Percentiles rank a stretch among this genome's conserved stretches.
Conservation (phyloP, 306 rosid species). For the Elaeagnus macrophylla region DNA sequence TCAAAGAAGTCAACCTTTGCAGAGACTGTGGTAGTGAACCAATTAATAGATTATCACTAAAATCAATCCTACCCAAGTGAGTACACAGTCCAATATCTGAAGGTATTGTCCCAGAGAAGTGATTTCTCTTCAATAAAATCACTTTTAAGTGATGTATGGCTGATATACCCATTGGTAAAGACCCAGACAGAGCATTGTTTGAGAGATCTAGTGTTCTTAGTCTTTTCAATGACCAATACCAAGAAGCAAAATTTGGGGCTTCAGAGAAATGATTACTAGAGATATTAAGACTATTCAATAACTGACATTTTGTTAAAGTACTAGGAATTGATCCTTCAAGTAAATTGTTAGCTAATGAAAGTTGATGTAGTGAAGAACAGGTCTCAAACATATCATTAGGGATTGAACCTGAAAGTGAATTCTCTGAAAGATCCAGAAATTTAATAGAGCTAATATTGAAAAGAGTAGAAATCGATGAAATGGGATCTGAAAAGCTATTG, state of each 20-base stretch:
- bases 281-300: constrained; percentile 51
- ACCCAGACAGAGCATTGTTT: constrained; percentile 52
- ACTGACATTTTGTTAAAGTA: constrained; percentile 42
- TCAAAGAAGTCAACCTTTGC: constrained; percentile 36
- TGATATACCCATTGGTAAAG: constrained; percentile 53
- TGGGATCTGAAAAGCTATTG: constrained; percentile 45
- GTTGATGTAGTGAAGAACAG: constrained; percentile 41
- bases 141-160: constrained; percentile 57
- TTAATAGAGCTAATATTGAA: constrained; percentile 41
- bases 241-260: constrained; percentile 32
- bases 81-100: constrained; percentile 59
- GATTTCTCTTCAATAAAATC: constrained; percentile 40
- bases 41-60: constrained; percentile 45
- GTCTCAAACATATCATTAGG: constrained; percentile 35
- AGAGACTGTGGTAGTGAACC: constrained; percentile 48
- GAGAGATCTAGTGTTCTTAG: constrained; percentile 74
- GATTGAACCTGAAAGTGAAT: constrained; percentile 51
- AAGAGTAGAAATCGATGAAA: constrained; percentile 33
- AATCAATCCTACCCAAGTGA: constrained; percentile 53
- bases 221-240: constrained; percentile 54
- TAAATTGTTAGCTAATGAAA: constrained; percentile 51
- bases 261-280: constrained; percentile 57
- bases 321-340: constrained; percentile 61
- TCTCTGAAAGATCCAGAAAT: constrained; percentile 63
- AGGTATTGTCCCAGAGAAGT: constrained; percentile 64